Evolutionary conservation across 345 rosid species (phyloP).

Genomic region (Hibiscus trionum): DNA sequence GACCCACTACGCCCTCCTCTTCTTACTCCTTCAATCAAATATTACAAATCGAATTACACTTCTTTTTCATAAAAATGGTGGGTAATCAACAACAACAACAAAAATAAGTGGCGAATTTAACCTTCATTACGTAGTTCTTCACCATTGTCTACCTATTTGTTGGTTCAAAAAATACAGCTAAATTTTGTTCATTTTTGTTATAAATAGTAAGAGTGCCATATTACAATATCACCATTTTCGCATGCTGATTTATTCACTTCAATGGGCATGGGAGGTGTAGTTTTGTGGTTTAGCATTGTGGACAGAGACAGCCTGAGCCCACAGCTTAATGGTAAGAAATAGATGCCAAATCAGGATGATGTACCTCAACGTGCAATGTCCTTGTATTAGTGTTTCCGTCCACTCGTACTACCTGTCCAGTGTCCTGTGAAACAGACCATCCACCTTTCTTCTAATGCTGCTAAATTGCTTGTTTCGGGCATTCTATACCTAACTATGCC

Average conservation of each 20-base stretch:
- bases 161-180: neutral
- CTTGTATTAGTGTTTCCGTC: neutral
- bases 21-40: neutral
- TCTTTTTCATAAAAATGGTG: too few relatives aligned
- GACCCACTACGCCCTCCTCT: slow-evolving; percentile 15
- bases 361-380: neutral
- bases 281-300: neutral
- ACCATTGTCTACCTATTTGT: neutral
- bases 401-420: neutral
- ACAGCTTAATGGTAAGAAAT: neutral
- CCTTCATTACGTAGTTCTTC: neutral
- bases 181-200: neutral
- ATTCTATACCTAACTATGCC: too few relatives aligned
- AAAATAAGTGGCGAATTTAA: neutral
- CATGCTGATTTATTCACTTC: too few relatives aligned
- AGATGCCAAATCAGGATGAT: neutral
- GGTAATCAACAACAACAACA: too few relatives aligned
- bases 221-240: too few relatives aligned
- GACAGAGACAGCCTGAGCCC: neutral
- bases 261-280: too few relatives aligned
- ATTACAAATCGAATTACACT: too few relatives aligned
- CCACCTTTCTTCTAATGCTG: neutral
- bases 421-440: neutral
- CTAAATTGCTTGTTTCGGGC: too few relatives aligned
- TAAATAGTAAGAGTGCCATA: neutral